These are phyloP conservation scores for Psophocarpus tetragonolobus DNA, from an alignment of 306 rosid genomes.

Conservation along the genomic window DNA sequence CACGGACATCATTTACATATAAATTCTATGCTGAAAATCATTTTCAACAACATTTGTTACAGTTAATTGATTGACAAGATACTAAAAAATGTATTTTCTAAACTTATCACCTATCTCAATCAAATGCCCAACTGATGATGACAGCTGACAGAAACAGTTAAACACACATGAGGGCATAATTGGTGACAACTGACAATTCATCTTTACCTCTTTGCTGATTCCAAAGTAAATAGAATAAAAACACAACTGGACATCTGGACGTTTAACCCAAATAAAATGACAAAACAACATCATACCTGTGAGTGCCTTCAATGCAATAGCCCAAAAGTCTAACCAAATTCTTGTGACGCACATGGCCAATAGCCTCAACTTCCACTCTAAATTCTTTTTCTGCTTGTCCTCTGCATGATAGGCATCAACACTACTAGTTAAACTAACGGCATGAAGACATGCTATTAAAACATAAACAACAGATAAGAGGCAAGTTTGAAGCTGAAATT, in stretches of 20 bases:
- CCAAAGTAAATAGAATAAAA: constrained; percentile 23
- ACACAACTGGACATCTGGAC: not conserved
- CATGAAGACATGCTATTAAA: constrained; percentile 27
- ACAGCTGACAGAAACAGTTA: constrained; percentile 27
- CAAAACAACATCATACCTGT: constrained; percentile 57
- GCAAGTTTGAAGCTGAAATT: not conserved
- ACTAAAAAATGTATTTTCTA: not conserved
- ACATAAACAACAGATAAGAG: not conserved
- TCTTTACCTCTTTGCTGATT: constrained; percentile 10
- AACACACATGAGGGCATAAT: not conserved
- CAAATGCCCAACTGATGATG: constrained; percentile 12
- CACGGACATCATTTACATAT: not conserved
- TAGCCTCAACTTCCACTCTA: constrained; percentile 95
- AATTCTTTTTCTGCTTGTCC: constrained; percentile 98
- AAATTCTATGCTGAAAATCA: not conserved
- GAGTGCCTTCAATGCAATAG: constrained; percentile 91
- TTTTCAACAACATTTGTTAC: constrained; percentile 9
- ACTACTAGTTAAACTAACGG: constrained; percentile 17
- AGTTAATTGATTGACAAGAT: not conserved
- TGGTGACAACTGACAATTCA: constrained; percentile 22
- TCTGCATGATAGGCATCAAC: constrained; percentile 46
- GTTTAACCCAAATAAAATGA: constrained; percentile 16
- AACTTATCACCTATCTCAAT: not conserved
- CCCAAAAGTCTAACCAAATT: constrained; percentile 91
- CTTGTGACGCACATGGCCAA: constrained; percentile 95